Evolutionary conservation across 306 rosid genomes (phyloP).

Genomic region (Fagus crenata): DNA sequence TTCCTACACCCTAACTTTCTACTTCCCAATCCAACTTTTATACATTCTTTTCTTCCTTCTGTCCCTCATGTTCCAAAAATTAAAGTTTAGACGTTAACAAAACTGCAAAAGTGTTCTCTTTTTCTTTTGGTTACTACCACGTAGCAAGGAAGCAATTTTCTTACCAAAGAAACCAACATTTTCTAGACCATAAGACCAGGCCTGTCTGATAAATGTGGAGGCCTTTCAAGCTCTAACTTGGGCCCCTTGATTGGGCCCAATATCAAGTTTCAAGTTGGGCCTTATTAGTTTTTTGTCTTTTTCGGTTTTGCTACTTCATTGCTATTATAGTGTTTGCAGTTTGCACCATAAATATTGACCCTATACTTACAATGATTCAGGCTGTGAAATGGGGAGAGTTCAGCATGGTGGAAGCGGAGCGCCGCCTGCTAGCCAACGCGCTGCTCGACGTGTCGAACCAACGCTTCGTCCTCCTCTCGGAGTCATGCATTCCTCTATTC

Average conservation of each 20-base stretch:
- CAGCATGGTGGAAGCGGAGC: slow-evolving; percentile 77
- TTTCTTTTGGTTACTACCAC: no score
- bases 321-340: background rate
- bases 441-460: slow-evolving; percentile 62
- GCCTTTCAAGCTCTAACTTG: background rate
- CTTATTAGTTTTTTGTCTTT: background rate
- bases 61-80: slow-evolving; percentile 24
- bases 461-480: slow-evolving; percentile 78
- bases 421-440: slow-evolving; percentile 71
- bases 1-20: slow-evolving; percentile 26
- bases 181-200: no score
- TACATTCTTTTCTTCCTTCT: slow-evolving; percentile 55
- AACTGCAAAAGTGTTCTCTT: no score
- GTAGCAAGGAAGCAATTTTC: background rate
- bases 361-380: slow-evolving; percentile 34
- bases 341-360: background rate
- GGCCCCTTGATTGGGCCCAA: background rate
- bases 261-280: background rate
- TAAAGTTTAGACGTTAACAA: background rate
- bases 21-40: slow-evolving; percentile 28
- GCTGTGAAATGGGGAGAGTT: slow-evolving; percentile 75
- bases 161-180: background rate
- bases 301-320: background rate
- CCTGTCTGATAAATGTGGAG: background rate
- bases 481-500: slow-evolving; percentile 83